Conservation (phyloP, 1,284 basidiomycete genomes). For the Somion occarium region DNA sequence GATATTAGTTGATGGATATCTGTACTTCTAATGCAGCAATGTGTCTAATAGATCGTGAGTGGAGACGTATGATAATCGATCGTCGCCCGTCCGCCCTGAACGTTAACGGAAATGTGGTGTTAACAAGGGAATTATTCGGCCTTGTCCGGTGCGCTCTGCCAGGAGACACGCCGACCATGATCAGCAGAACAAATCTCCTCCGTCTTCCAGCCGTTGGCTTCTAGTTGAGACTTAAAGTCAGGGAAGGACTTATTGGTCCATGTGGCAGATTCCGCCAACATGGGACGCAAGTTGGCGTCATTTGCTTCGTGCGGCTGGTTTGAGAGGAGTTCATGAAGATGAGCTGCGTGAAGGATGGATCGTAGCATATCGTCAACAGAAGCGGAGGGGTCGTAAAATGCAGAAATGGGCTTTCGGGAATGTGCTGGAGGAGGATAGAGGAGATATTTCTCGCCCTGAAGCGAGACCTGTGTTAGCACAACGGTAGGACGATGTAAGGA, state of each 20-base stretch:
- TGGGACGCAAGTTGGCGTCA: slow-evolving; percentile 6
- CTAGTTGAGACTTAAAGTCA: slow-evolving; percentile 20
- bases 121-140: no score
- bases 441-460: slow-evolving; percentile 24
- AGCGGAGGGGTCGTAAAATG: slow-evolving; percentile 24
- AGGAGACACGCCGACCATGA: slow-evolving; percentile 21
- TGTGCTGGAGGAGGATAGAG: slow-evolving; percentile 20
- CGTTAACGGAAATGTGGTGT: no score
- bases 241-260: slow-evolving; percentile 17
- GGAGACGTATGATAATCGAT: no score
- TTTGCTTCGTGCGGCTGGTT: background rate
- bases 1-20: no score
- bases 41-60: no score
- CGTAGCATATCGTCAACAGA: slow-evolving; percentile 25
- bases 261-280: slow-evolving; percentile 14
- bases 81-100: no score
- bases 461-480: slow-evolving; percentile 5
- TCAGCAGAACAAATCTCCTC: slow-evolving; percentile 28
- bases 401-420: slow-evolving; percentile 12
- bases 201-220: slow-evolving; percentile 23
- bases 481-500: background rate
- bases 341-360: slow-evolving; percentile 25
- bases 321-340: slow-evolving; percentile 10
- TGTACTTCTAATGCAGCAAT: no score
- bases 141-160: background rate